These are phyloP conservation scores for Neostapfia colusana DNA, from an alignment of 176 grass and related monocot genomes.

Conservation along the genomic window DNA sequence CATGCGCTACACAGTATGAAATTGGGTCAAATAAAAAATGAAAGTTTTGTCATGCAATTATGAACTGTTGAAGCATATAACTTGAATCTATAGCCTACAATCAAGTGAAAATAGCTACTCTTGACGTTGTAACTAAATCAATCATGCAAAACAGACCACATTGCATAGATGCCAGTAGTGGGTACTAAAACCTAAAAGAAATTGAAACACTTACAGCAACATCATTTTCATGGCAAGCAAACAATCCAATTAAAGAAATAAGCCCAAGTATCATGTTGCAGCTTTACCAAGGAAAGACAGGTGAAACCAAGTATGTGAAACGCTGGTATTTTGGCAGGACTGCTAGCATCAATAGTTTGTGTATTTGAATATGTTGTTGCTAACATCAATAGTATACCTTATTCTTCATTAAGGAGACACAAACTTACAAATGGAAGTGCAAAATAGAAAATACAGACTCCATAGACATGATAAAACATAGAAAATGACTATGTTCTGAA, in stretches of 20 bases:
- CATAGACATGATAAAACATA: background rate
- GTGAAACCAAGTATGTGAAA: background rate
- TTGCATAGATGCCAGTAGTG: background rate
- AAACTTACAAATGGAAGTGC: background rate
- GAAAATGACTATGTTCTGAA: background rate
- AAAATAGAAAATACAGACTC: slow-evolving; percentile 7
- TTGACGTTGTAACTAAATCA: background rate
- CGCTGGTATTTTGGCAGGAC: background rate
- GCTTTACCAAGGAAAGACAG: background rate
- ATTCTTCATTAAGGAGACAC: background rate
- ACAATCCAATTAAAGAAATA: background rate
- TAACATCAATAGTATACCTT: background rate
- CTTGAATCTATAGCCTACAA: background rate
- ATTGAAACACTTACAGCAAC: background rate
- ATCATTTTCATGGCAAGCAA: background rate
- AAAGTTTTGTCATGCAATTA: background rate
- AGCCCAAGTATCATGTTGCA: background rate
- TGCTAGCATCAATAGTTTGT: background rate
- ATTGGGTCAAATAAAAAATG: background rate
- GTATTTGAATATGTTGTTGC: background rate
- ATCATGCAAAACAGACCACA: background rate
- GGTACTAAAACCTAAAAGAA: background rate
- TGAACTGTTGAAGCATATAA: slow-evolving; percentile 16
- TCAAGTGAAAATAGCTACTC: background rate
- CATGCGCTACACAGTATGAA: background rate